Base-by-base conservation (phyloP, 2,329 filamentous ascomycete species). In the Aspergillus hortae region DNA sequence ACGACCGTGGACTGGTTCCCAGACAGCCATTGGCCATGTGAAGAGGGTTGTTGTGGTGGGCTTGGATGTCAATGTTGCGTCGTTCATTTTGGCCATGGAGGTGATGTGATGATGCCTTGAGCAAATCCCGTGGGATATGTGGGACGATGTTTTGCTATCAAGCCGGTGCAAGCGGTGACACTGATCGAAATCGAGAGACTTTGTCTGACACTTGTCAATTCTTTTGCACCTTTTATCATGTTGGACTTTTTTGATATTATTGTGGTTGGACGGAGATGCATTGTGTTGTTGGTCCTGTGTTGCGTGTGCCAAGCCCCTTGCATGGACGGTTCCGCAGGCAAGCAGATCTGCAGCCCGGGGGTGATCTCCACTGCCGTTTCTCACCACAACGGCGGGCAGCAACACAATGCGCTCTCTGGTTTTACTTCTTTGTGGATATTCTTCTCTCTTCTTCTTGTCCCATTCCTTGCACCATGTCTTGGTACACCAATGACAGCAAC, bases 341-440 rank as follows among this genome's bases (percentile, higher is more conserved):
- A 10, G 7, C 6, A 7, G 35, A 38, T 38, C 35, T 14, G 35
- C 35, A n/a, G 14, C 15, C 27, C 42, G 19, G 14, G 14, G 30
- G 38, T 19, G 14, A 11, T 30, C 50, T 23, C 17, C 15, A 45
- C 38, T 45, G 23, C 43, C 27, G 10, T 30, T 30, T 30, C 27
- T 30, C 27, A 9, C 17, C 3, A 21, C 15, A 17, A 43, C 6
- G 23, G 23, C 23, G n/a, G n/a, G n/a, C 40, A 43, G 17, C 33
- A 30, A 23, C 30, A 46, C 44, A 9, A n/a, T 33, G 27, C 7
- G 27, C 11, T 23, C 6, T 30, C 27, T 11, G 7, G 27, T 30
- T 55, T 41, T 42, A 42, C 52, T 57, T 61, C 47, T 50, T 46
- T 60, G 59, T 60, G 59, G 51, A 61, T 61, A 61, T 60, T 61